Evolutionary conservation across 2,329 filamentous ascomycete genomes (phyloP), one percentile per base, ranked within the genome.

Genomic region (Aspergillus ochraceoroseus): DNA sequence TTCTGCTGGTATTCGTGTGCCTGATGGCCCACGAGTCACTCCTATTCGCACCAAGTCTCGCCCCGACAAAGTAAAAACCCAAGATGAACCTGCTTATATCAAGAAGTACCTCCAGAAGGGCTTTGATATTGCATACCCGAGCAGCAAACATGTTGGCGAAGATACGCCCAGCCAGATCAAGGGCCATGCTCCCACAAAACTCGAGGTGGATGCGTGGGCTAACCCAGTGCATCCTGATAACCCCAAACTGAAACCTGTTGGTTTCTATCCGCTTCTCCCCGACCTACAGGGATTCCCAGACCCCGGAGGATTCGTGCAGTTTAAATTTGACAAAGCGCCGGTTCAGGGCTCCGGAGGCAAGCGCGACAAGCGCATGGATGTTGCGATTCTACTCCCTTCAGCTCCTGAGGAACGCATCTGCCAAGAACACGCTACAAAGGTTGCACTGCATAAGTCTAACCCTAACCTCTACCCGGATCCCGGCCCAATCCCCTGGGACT

Each of bases 121-220:
- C 41, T 83, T 82, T 58, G 76, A 82, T 56, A 68, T 82, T 40
- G 79, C 79, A 8, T 79, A 82, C 53, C 79, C 79, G 1, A 59
- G 71, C 36, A 79, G 79, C 55, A 75, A 73, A 38, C 75, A 79
- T 61, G 70, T 60, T 25, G 76, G 75, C n/a, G 71, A 73, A 26
- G 77, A 80, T 53, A 73, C 69, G 13, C 60, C 65, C 2, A 70
- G 68, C 25, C 71, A 68, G 14, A 64, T 80, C 20, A 71, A 73
- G 31, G 76, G 75, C 23, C 72, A 77, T 30, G 66, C 72, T 14
- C 61, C 72, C 14, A 72, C 72, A 1, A 68, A 73, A 18, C 70
- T 72, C 27, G 79, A 82, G 48, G 62, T 66, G 12, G 70, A 74
- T 41, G 77, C 77, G 2, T 83, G 79, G 79, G 71, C 71, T 29